Evolutionary conservation across 2,329 filamentous ascomycete species (phyloP), one percentile per base, ranked within the genome.

Genomic region (Xylaria hypoxylon): DNA sequence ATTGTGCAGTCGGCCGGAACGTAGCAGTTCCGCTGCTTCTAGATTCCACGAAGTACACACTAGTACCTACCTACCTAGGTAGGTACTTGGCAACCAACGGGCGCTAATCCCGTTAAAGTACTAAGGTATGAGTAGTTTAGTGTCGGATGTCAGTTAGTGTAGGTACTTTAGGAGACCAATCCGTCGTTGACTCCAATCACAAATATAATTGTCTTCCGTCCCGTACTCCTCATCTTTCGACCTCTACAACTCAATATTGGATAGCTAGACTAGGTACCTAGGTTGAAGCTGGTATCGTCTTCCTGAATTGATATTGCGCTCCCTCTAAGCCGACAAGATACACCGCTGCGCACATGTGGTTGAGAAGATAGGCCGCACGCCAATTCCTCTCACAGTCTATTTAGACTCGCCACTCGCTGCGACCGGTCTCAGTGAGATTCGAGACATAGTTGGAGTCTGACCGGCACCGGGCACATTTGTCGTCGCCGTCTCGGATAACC

Each of bases 1-100:
- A 26, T 65, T 68, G 62, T 68, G 65, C 65, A 68, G 28, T 28
- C 47, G 1, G 24, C 57, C 65, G 65, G 65, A 65, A 68, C 50
- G 57, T 57, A 35, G 28, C 62, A 51, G 33, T 62, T 67, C 70
- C 69, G 70, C 64, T 57, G 55, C 60, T 48, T 53, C 63, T 59
- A 48, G 52, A 65, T 40, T 60, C 33, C 44, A 15, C 19, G 10
- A 58, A 10, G 28, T n/a, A 11, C 28, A 8, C 11, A 8, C 42
- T 31, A 38, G 38, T 40, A 42, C 10, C 8, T 38, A 42, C 7
- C 24, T 26, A 51, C 40, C 33, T 44, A 40, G 10, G 8, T 11
- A 31, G 19, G n/a, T 35, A 17, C 10, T 8, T 10, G n/a, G 11
- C n/a, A n/a, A 33, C 15, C n/a, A 42, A 50, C 42, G 35, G 48